Conservation (phyloP, 2,329 filamentous ascomycete genomes). For the Aureobasidium sp. region DNA sequence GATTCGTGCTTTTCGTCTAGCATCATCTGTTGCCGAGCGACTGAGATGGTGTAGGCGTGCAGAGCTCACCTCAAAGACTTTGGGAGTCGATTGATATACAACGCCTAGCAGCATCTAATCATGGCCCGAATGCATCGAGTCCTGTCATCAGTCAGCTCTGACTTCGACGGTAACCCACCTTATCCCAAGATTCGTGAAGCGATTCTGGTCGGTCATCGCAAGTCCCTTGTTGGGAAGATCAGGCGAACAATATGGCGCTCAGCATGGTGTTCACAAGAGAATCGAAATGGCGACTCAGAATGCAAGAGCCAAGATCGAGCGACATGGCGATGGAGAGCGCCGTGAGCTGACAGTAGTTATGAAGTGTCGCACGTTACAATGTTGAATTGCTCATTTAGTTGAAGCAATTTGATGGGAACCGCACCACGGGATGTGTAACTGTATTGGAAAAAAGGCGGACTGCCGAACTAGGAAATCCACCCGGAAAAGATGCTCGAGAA, state of each 20-base stretch:
- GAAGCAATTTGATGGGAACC: constrained; percentile 11
- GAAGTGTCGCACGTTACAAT: constrained; percentile 14
- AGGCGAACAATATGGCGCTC: not conserved
- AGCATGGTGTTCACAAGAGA: constrained; percentile 1
- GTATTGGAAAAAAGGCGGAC: constrained; percentile 11
- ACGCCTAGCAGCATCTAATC: not conserved
- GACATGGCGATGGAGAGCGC: constrained; percentile 6
- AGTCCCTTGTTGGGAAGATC: not conserved
- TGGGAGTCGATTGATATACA: not conserved
- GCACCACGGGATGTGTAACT: constrained; percentile 14
- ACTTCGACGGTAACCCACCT: not conserved
- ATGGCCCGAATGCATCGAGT: not conserved
- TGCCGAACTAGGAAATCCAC: constrained; percentile 15
- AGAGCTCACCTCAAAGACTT: not conserved
- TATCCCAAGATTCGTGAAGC: not conserved
- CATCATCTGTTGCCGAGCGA: not conserved
- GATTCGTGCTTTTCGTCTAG: not conserved
- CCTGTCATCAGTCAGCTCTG: not conserved
- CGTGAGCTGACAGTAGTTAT: constrained; percentile 1
- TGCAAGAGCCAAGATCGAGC: not conserved
- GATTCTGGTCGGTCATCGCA: not conserved
- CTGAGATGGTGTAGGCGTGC: not conserved
- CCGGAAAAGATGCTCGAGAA: constrained; percentile 13
- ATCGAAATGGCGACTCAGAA: constrained; percentile 5
- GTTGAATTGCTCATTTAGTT: constrained; percentile 15